Evolutionary conservation across 352 stramenopile genomes (phyloP).

Genomic region (Blastocystis sp.): DNA sequence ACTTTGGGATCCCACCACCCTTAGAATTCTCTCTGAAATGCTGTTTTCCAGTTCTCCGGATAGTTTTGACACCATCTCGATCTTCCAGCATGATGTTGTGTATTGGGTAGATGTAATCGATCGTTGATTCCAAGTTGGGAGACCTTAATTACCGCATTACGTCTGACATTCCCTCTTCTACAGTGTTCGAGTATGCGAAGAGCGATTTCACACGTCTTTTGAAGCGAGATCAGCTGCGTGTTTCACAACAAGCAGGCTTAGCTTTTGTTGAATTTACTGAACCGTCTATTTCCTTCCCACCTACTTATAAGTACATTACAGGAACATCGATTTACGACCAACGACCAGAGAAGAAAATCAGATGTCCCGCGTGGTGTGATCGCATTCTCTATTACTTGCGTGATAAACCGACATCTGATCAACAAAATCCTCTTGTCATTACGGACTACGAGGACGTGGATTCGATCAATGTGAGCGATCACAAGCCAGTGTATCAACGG

Average conservation of each 20-base stretch:
- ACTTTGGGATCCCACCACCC: background rate
- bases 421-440: background rate
- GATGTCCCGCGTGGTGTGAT: constrained; percentile 89
- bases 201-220: constrained; percentile 61
- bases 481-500: constrained; percentile 90
- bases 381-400: constrained; percentile 30
- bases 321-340: constrained; percentile 89
- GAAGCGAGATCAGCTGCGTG: constrained; percentile 67
- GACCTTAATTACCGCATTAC: constrained; percentile 82
- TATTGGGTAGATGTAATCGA: constrained; percentile 80
- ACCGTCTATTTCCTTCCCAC: constrained; percentile 80
- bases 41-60: background rate
- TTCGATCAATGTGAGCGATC: constrained; percentile 88
- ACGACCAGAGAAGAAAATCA: constrained; percentile 93
- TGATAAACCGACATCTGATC: background rate
- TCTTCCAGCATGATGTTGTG: constrained; percentile 94
- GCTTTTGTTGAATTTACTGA: constrained; percentile 81
- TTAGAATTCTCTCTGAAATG: background rate
- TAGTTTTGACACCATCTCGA: background rate
- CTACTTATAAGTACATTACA: constrained; percentile 95
- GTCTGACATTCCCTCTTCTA: background rate
- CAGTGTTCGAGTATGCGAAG: constrained; percentile 62
- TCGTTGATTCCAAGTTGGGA: constrained; percentile 64
- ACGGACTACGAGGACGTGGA: constrained; percentile 77
- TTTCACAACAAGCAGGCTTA: constrained; percentile 71